Percentiles rank a stretch among this genome's conserved stretches.
phyloP scores from a whole-genome alignment of 176 grass and related monocot genomes.

The Triticum aestivum region DNA sequence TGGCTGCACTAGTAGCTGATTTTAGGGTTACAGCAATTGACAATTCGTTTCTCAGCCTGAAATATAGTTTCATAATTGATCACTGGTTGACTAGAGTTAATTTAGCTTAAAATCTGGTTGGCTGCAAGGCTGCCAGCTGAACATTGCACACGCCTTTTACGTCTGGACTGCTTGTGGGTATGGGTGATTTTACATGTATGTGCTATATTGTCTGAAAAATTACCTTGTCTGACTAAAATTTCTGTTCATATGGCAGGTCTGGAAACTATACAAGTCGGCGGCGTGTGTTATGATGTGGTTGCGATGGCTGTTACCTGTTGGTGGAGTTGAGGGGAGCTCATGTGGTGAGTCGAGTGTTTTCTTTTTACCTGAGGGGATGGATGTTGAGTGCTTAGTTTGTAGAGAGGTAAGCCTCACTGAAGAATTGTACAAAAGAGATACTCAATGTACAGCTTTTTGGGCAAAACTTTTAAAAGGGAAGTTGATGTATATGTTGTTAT shows the following conservation, averaged over 20 bases:
- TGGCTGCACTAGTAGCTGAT: background rate
- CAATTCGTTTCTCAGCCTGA: background rate
- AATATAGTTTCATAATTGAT: background rate
- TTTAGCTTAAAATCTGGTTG: background rate
- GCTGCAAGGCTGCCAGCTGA: background rate
- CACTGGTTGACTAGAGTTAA: background rate
- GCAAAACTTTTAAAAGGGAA: background rate
- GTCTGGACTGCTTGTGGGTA: background rate
- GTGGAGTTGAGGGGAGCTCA: constrained; percentile 17
- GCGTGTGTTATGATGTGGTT: background rate
- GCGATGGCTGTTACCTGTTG: background rate
- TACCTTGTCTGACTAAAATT: constrained; percentile 11
- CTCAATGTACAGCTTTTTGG: constrained; percentile 16
- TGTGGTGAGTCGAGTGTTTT: background rate
- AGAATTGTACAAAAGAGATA: constrained; percentile 40
- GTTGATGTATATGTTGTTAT: constrained; percentile 25
- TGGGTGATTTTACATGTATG: background rate
- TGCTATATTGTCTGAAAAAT: background rate
- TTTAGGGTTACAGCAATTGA: background rate
- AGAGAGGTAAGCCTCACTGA: constrained; percentile 42
- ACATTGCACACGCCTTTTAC: background rate
- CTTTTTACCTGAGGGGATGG: background rate
- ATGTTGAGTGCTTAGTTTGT: constrained; percentile 15
- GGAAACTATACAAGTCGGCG: background rate
- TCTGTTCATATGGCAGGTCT: constrained; percentile 35